These are phyloP conservation scores for Plasmopara viticola DNA, from an alignment of 352 stramenopile genomes.

Conservation along the genomic window DNA sequence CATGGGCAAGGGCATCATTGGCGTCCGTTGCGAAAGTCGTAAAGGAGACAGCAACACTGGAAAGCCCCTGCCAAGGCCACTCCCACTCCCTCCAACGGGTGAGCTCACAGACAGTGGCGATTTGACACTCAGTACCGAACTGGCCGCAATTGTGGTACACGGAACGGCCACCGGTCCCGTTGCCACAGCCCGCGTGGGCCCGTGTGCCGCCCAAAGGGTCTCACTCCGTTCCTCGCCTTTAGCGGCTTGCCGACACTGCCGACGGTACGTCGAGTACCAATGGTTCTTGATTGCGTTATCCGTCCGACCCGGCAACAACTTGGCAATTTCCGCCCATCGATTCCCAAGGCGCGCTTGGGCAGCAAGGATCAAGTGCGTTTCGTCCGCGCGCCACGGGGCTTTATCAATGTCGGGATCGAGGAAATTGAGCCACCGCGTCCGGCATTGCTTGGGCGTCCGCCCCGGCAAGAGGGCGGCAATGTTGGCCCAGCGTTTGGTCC, in stretches of 20 bases:
- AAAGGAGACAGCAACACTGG: constrained; percentile 18
- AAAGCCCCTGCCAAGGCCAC: constrained; percentile 3
- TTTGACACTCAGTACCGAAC: constrained; percentile 5
- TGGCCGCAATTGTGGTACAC: constrained; percentile 2
- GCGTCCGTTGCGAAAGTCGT: constrained; percentile 11
- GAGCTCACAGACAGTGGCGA: constrained; percentile 40
- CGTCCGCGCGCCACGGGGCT: constrained; percentile 87
- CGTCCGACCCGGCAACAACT: constrained; percentile 90
- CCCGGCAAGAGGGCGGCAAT: constrained; percentile 90
- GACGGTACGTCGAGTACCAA: constrained; percentile 76
- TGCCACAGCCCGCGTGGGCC: constrained; percentile 2
- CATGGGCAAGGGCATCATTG: constrained; percentile 10
- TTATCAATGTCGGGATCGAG: constrained; percentile 92
- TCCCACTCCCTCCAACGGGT: constrained; percentile 2
- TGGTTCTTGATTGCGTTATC: constrained; percentile 87
- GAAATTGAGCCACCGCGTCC: constrained; percentile 94
- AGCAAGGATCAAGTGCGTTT: constrained; percentile 83
- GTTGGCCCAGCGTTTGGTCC: constrained; percentile 87
- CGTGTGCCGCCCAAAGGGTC: constrained; percentile 2
- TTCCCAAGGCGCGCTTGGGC: constrained; percentile 86
- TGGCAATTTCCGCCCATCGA: constrained; percentile 97
- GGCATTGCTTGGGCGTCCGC: constrained; percentile 94
- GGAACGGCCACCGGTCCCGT: constrained; percentile 5
- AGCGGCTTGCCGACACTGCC: constrained; percentile 46
- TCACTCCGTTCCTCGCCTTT: constrained; percentile 24